A percentile compares a stretch with the other conserved stretches of the same genome.
Conservation (phyloP, 1,139 yeast species). For the Debaryomyces robertsiae region DNA sequence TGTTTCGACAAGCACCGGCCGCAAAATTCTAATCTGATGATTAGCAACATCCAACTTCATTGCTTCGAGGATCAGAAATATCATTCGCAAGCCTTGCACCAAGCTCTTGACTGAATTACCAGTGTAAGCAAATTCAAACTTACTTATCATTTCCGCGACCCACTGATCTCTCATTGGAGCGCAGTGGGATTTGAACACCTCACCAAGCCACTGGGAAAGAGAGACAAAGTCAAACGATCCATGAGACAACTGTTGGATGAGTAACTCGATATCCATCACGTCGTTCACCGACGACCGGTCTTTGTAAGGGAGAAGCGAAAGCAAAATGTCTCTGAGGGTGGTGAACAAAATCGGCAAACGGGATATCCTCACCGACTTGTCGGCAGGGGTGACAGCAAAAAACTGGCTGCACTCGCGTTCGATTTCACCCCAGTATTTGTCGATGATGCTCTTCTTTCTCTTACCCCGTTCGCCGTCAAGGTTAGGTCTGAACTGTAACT, state of each 20-base stretch:
- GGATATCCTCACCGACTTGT: conserved; percentile 38
- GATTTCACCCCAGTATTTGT: conserved; percentile 81
- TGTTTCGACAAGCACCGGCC: conserved; percentile 84
- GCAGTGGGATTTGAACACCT: conserved; percentile 78
- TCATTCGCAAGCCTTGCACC: conserved; percentile 76
- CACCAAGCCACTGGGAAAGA: conserved; percentile 70
- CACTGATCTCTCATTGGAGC: conserved; percentile 95
- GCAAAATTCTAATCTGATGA: conserved; percentile 83
- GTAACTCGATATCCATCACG: conserved; percentile 74
- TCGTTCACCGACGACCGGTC: conserved; percentile 72
- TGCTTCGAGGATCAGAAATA: conserved; percentile 88
- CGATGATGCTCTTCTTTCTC: conserved; percentile 73
- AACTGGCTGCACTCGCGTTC: conserved; percentile 59
- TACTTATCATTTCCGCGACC: conserved; percentile 82
- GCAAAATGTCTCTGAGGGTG: conserved; percentile 74
- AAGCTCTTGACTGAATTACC: conserved; percentile 55
- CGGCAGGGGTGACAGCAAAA: conserved; percentile 21
- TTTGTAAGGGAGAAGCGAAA: conserved; percentile 75
- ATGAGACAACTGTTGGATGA: conserved; percentile 73
- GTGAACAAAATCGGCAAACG: conserved; percentile 69
- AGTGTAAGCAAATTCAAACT: conserved; percentile 64
- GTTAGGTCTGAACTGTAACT: conserved; percentile 88
- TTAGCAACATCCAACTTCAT: conserved; percentile 96
- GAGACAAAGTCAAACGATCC: conserved; percentile 69
- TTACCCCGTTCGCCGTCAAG: conserved; percentile 88